phyloP scores from a whole-genome alignment of 345 rosid species.

The Gossypium thurberi region DNA sequence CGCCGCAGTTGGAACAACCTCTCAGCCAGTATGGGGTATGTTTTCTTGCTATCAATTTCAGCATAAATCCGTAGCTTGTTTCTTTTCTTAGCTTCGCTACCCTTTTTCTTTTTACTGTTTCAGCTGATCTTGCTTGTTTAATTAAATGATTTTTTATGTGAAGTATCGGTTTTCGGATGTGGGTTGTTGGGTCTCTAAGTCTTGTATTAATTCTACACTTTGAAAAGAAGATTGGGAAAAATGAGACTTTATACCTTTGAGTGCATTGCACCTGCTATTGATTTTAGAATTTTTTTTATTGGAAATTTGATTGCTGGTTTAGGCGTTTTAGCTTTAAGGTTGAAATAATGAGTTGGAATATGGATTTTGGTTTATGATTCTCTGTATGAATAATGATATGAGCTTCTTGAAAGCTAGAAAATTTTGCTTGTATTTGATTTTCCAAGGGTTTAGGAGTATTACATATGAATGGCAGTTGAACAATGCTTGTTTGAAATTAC shows the following conservation, averaged over 20 bases:
- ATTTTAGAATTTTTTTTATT: neutral
- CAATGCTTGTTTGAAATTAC: neutral
- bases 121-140: neutral
- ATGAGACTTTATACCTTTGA: neutral
- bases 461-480: neutral
- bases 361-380: neutral
- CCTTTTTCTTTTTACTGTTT: neutral
- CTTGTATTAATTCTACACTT: neutral
- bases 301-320: neutral
- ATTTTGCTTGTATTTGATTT: neutral
- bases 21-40: slow-evolving; percentile 22
- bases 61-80: neutral
- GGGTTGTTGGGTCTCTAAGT: neutral
- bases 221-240: neutral
- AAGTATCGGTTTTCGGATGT: neutral
- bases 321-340: neutral
- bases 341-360: neutral
- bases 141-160: neutral
- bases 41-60: neutral
- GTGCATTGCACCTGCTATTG: neutral
- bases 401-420: neutral
- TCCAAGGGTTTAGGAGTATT: neutral
- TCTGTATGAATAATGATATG: neutral
- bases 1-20: slow-evolving; percentile 1
- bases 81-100: neutral